Evolutionary conservation across 2,329 filamentous ascomycete species (phyloP), one percentile per base, ranked within the genome.

Genomic region (Aspergillus brasiliensis): DNA sequence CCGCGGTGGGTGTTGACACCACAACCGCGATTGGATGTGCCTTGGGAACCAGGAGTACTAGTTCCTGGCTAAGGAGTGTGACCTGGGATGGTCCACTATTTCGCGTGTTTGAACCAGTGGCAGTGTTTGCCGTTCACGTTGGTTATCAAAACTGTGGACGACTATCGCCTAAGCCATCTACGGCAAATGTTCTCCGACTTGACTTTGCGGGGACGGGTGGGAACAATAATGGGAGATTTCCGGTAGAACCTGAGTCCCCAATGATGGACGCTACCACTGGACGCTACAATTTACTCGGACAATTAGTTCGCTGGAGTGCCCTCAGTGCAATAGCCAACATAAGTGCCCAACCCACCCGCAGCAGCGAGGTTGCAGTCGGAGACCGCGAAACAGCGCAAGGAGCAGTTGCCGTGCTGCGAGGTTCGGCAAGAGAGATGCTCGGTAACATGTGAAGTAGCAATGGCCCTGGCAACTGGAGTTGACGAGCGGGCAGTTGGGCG

Each of bases 401-500:
- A 28, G 46, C 13, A 11, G 25, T 49, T 19, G 25, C 46, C 15
- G 25, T 49, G 25, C 25, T 28, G 46, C n/a, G 46, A 11, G 46
- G 28, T 31, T 49, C 25, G 46, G 46, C 23, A 27, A 49, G 23
- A 49, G 25, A 28, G 23, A 17, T 28, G 44, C 54, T 66, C 65
- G 62, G 64, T 54, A 62, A 46, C 62, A 66, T 67, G 64, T 67
- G 65, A 67, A 28, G 46, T 10, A 27, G 25, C 25, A 17, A 49
- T 31, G 25, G 15, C 46, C 25, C 25, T 21, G 21, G 19, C 5
- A 11, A 44, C 40, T 49, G 46, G 25, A 49, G 27, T 49, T 27
- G 46, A 25, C 46, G 25, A 17, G 25, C 46, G 25, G 46, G 15
- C 25, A 17, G 25, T 10, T 49, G n/a, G 21, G 25, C 46, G 46